phyloP scores from a whole-genome alignment of 2,329 filamentous ascomycete genomes.

The Stachybotrys echinatus region DNA sequence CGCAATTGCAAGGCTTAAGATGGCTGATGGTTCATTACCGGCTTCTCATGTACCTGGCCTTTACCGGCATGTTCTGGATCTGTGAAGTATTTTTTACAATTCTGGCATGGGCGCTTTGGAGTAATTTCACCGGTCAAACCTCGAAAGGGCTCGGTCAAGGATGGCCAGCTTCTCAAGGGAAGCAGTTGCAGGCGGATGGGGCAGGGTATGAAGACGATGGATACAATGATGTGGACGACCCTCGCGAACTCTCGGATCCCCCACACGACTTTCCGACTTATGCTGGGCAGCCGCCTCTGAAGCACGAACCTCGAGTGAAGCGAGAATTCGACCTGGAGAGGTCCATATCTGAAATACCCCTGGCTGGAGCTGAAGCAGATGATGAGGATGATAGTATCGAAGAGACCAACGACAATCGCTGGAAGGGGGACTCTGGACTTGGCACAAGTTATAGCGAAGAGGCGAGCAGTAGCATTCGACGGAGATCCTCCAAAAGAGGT shows the following conservation, averaged over 20 bases:
- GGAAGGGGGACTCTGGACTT: slow-evolving; percentile 36
- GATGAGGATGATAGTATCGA: slow-evolving; percentile 33
- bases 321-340: slow-evolving; percentile 22
- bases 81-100: slow-evolving; percentile 65
- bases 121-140: slow-evolving; percentile 22
- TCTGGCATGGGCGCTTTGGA: slow-evolving; percentile 57
- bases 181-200: slow-evolving; percentile 1
- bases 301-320: slow-evolving; percentile 33
- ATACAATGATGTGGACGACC: slow-evolving; percentile 23
- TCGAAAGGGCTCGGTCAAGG: slow-evolving; percentile 5
- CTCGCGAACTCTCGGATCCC: slow-evolving; percentile 31
- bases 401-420: slow-evolving; percentile 17
- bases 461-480: slow-evolving; percentile 23
- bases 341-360: slow-evolving; percentile 25
- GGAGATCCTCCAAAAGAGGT: slow-evolving; percentile 15
- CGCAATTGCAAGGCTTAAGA: slow-evolving; percentile 68
- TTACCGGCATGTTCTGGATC: slow-evolving; percentile 70
- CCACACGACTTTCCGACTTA: slow-evolving; percentile 39
- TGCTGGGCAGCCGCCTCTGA: slow-evolving; percentile 33
- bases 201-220: slow-evolving; percentile 15
- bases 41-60: slow-evolving; percentile 60
- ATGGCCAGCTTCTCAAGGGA: slow-evolving; percentile 1
- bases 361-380: slow-evolving; percentile 36
- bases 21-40: slow-evolving; percentile 87
- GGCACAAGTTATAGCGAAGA: slow-evolving; percentile 49